Base-by-base conservation (phyloP, 2,329 filamentous ascomycete species). In the Pyricularia pennisetigena region DNA sequence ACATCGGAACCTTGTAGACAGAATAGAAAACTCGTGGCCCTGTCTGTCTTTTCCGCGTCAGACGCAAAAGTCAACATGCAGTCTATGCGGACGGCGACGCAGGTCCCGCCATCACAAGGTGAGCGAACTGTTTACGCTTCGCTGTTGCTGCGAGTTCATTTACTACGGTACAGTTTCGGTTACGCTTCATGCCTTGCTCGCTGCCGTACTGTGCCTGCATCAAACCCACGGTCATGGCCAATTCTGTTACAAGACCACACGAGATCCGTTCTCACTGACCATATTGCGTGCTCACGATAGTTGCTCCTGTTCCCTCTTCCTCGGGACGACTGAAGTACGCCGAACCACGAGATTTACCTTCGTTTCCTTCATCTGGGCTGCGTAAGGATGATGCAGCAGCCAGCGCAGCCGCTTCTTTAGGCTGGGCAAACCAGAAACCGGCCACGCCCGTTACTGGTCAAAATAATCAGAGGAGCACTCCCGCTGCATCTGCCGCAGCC, bases 351-450 rank as follows among this genome's bases (percentile, higher is more conserved):
- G 88, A 91, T 72, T 84, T 95, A 26, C 92, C 92, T 54, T 91
- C 89, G 74, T 94, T 85, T 73, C 91, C 92, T 14, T 88, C 89
- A 10, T 76, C 83, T 69, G 90, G 91, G 54, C 82, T 92, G 69
- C 79, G 76, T 68, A 73, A 81, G 63, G 81, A 84, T 72, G 81
- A 79, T 72, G 82, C 83, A 67, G 92, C 91, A 68, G 92, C 91
- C 70, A 86, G 89, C 71, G 87, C 90, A 68, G 93, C 92, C 68
- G 91, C 91, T 59, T 86, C 85, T 67, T 81, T 94, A 64, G 92
- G 92, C 66, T 91, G 92, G 65, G 68, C 86, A 65, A 91, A 87
- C 74, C 86, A 87, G 72, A 91, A 87, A 74, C 77, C 86, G 2
- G 71, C 73, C 14, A 70, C 85, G 2, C 69, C 83, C 85, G 81